A percentile compares a stretch with the other conserved stretches of the same genome.
These are phyloP conservation scores for Cyberlindnera veronae DNA, from an alignment of 805 yeast species.

Conservation along the genomic window DNA sequence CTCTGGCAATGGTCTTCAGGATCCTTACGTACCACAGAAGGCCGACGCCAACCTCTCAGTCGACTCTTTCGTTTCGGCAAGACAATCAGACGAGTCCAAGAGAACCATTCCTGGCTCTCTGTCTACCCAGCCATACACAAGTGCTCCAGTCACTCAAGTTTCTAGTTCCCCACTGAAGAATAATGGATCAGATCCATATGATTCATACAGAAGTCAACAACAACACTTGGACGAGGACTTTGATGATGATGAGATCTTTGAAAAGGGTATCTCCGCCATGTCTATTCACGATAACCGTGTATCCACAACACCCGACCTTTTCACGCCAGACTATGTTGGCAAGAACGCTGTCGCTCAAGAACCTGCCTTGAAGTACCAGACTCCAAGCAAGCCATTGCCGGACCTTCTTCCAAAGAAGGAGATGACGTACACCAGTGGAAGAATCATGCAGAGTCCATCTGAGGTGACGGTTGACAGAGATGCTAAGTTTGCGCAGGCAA, in stretches of 20 bases:
- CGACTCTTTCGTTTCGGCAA: constrained; percentile 7
- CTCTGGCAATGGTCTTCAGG: constrained; percentile 10
- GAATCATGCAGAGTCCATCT: constrained; percentile 17
- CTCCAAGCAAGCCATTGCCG: constrained; percentile 17
- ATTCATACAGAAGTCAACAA: constrained; percentile 4
- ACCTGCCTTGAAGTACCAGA: constrained; percentile 15
- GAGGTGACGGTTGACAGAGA: constrained; percentile 10
- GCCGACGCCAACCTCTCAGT: background rate
- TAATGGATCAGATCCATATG: constrained; percentile 10
- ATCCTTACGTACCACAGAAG: constrained; percentile 14
- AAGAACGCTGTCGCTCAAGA: constrained; percentile 10
- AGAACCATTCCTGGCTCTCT: no score
- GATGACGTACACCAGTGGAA: constrained; percentile 23
- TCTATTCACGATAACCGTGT: constrained; percentile 9
- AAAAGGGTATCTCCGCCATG: constrained; percentile 24
- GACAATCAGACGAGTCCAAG: constrained; percentile 4
- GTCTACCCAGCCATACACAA: background rate
- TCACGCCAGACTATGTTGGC: constrained; percentile 28
- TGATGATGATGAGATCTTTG: constrained; percentile 27
- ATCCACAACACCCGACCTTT: constrained; percentile 14
- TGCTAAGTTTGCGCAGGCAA: constrained; percentile 8
- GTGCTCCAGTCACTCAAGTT: background rate
- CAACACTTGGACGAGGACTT: constrained; percentile 26
- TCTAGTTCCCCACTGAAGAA: background rate
- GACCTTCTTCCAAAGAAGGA: constrained; percentile 15